A percentile compares a stretch with the other conserved stretches of the same genome.
These are phyloP conservation scores for Podaxis pistillaris DNA, from an alignment of 768 basidiomycete species.

Conservation along the genomic window DNA sequence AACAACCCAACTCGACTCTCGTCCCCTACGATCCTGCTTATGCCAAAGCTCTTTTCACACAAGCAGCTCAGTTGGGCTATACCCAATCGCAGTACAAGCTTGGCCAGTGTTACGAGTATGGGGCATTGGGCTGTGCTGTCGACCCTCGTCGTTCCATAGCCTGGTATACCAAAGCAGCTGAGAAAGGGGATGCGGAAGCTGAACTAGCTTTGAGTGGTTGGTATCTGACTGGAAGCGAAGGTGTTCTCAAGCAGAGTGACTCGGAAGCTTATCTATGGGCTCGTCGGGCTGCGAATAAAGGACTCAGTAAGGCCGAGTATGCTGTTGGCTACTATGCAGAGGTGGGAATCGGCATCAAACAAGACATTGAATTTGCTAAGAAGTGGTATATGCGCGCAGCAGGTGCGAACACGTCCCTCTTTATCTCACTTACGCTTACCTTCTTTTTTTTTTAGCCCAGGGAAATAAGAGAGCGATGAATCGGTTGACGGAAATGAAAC, in stretches of 20 bases:
- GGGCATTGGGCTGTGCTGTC: constrained; percentile 81
- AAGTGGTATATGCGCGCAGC: constrained; percentile 99
- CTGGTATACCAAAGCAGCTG: constrained; percentile 98
- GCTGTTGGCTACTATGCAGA: constrained; percentile 99
- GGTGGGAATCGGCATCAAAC: constrained; percentile 95
- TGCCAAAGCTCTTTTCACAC: constrained; percentile 83
- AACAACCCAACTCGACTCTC: constrained; percentile 60
- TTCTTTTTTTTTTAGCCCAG: constrained; percentile 59
- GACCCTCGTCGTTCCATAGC: constrained; percentile 94
- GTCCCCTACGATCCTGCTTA: constrained; percentile 80
- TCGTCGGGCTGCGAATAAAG: constrained; percentile 93
- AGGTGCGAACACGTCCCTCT: constrained; percentile 51
- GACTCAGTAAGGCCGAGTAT: constrained; percentile 95
- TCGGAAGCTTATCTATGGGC: constrained; percentile 99
- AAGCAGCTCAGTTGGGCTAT: constrained; percentile 92
- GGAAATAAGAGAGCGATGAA: constrained; percentile 98
- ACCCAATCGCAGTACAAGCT: constrained; percentile 94
- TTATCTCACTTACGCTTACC: neutral
- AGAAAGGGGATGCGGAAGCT: constrained; percentile 92
- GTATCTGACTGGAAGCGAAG: constrained; percentile 96
- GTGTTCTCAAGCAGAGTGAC: constrained; percentile 95
- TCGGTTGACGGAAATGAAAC: constrained; percentile 93
- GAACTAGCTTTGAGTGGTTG: constrained; percentile 96
- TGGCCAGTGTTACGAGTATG: constrained; percentile 94
- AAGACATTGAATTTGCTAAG: constrained; percentile 93